Conservation (phyloP, 163 green algal species). For the Scenedesmus sp. region DNA sequence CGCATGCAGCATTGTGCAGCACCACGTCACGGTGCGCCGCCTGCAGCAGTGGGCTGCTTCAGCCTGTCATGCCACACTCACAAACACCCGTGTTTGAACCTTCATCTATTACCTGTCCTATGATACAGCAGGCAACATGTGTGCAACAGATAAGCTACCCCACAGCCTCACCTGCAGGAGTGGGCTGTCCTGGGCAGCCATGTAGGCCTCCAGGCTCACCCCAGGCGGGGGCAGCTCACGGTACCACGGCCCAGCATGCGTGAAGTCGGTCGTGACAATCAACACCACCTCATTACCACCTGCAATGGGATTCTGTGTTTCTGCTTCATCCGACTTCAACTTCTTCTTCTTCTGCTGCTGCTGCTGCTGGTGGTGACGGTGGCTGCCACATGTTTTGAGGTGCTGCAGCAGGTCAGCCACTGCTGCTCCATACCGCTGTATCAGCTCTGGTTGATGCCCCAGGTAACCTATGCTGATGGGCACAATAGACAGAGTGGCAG, state of each 20-base stretch:
- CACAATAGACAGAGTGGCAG: conserved; percentile 16
- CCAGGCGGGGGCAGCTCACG: conserved; percentile 30
- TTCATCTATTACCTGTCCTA: neutral
- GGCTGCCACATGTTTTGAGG: neutral
- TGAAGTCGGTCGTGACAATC: conserved; percentile 39
- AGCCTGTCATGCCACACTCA: no score
- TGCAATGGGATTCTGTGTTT: neutral
- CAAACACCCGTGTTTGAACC: no score
- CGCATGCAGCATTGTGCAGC: neutral
- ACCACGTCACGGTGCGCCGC: neutral
- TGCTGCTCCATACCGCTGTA: conserved; percentile 28
- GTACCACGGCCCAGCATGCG: conserved; percentile 50
- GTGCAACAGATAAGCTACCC: no score
- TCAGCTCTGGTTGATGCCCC: neutral
- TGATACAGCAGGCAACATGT: no score
- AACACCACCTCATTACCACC: conserved; percentile 3
- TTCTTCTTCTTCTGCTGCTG: neutral
- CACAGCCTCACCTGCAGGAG: conserved; percentile 20
- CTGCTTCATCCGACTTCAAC: neutral
- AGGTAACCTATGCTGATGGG: conserved; percentile 45
- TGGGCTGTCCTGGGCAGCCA: conserved; percentile 23
- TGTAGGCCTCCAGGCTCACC: conserved; percentile 32
- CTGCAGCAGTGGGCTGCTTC: neutral
- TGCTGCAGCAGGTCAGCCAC: conserved; percentile 38
- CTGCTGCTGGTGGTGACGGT: conserved; percentile 1